These are phyloP conservation scores for Aspergillaceae sp. DNA, from an alignment of 2,329 filamentous ascomycete species.

Conservation along the genomic window DNA sequence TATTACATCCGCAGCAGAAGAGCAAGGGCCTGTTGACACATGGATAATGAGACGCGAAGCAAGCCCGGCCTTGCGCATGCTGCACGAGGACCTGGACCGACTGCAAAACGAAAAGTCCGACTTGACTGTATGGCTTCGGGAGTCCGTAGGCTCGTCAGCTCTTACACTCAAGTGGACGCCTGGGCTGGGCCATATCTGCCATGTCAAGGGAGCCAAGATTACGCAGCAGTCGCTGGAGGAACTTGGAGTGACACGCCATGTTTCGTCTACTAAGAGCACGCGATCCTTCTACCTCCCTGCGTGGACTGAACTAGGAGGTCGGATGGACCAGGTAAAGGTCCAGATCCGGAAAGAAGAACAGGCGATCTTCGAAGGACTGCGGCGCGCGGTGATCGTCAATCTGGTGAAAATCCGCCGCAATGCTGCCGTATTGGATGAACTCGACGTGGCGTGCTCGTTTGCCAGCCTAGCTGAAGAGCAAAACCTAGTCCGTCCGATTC, in stretches of 20 bases:
- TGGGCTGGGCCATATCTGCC: slow-evolving; percentile 78
- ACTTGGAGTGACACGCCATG: slow-evolving; percentile 42
- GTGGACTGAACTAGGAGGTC: slow-evolving; percentile 74
- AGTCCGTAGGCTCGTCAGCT: slow-evolving; percentile 52
- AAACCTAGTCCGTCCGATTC: slow-evolving; percentile 60
- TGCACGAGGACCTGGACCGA: slow-evolving; percentile 59
- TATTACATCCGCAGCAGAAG: slow-evolving; percentile 24
- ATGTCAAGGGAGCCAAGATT: slow-evolving; percentile 72
- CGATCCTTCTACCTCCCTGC: slow-evolving; percentile 73
- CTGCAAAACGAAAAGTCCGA: slow-evolving; percentile 53
- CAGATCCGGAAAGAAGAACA: slow-evolving; percentile 80
- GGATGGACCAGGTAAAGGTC: slow-evolving; percentile 66
- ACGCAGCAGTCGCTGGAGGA: slow-evolving; percentile 37
- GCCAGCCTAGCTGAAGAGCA: slow-evolving; percentile 69
- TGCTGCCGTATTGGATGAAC: slow-evolving; percentile 81
- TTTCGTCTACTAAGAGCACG: slow-evolving; percentile 76
- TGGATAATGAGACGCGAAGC: slow-evolving; percentile 60
- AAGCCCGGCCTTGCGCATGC: slow-evolving; percentile 53
- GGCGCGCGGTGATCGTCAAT: slow-evolving; percentile 67
- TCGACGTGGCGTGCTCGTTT: slow-evolving; percentile 84
- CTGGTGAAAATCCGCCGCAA: slow-evolving; percentile 82
- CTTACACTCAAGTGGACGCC: slow-evolving; percentile 80
- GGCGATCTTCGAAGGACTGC: slow-evolving; percentile 64
- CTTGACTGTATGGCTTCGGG: slow-evolving; percentile 55
- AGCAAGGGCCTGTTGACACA: slow-evolving; percentile 41